phyloP scores from a whole-genome alignment of 495 filamentous ascomycete species.

The Hypoxylon fragiforme region DNA sequence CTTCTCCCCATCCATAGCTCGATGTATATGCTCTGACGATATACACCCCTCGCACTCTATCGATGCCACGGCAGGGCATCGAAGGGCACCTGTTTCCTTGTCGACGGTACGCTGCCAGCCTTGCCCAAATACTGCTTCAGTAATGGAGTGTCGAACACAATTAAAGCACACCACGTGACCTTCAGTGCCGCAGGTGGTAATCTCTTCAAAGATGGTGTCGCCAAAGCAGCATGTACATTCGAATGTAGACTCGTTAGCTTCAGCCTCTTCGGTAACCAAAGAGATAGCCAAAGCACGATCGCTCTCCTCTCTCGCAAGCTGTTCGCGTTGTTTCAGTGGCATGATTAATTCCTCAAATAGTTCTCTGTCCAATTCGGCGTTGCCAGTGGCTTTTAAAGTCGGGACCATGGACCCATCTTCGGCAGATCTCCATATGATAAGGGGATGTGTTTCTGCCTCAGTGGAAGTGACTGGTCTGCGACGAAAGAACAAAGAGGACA shows the following conservation, averaged over 20 bases:
- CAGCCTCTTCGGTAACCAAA: conserved; percentile 76
- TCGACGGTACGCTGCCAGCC: conserved; percentile 84
- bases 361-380: conserved; percentile 78
- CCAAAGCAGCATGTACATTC: conserved; percentile 93
- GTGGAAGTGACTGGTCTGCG: conserved; percentile 63
- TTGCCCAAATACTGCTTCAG: conserved; percentile 89
- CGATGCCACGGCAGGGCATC: conserved; percentile 74
- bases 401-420: conserved; percentile 55
- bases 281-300: conserved; percentile 68
- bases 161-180: conserved; percentile 84
- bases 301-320: conserved; percentile 58
- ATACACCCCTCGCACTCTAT: conserved; percentile 76
- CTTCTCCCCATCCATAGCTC: conserved; percentile 67
- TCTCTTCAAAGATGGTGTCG: conserved; percentile 76
- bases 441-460: conserved; percentile 57
- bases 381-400: conserved; percentile 69
- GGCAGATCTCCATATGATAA: conserved; percentile 65
- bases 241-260: conserved; percentile 67
- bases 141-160: conserved; percentile 76
- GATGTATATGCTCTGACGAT: conserved; percentile 64
- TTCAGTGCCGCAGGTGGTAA: conserved; percentile 70
- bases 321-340: conserved; percentile 60
- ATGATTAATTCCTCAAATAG: conserved; percentile 67
- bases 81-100: conserved; percentile 66
- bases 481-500: conserved; percentile 72